Conservation (phyloP, 1,139 yeast genomes). For the Hemisphaericaspora xylanilytica region DNA sequence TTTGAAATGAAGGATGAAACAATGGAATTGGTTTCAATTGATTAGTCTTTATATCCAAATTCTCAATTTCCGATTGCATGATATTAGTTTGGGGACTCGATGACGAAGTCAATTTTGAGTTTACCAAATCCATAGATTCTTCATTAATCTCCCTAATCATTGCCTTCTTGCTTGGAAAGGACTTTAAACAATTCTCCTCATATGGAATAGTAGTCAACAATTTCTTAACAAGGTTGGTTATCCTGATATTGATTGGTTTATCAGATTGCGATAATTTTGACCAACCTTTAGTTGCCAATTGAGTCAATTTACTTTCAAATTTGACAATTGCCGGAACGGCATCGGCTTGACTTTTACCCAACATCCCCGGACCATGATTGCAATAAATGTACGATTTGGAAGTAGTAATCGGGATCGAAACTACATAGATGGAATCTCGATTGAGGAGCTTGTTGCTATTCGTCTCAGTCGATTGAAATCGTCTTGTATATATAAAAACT, state of each 20-base stretch:
- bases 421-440: constrained; percentile 40
- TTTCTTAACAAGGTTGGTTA: constrained; percentile 34
- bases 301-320: constrained; percentile 37
- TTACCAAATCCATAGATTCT: constrained; percentile 16
- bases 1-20: constrained; percentile 41
- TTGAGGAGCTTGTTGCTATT: constrained; percentile 3
- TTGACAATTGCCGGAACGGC: constrained; percentile 34
- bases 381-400: constrained; percentile 56
- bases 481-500: not conserved
- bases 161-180: constrained; percentile 49
- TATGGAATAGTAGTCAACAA: constrained; percentile 49
- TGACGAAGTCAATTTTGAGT: not conserved
- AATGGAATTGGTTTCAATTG: constrained; percentile 43
- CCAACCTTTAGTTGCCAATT: constrained; percentile 47
- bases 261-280: constrained; percentile 40
- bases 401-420: constrained; percentile 62
- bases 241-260: constrained; percentile 34
- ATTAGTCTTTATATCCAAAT: constrained; percentile 26
- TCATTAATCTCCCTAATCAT: constrained; percentile 48
- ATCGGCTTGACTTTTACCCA: constrained; percentile 26
- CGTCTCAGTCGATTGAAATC: constrained; percentile 7
- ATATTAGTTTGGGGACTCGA: constrained; percentile 14
- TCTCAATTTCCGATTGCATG: constrained; percentile 33
- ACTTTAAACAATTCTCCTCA: constrained; percentile 49
- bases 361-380: constrained; percentile 45